Percentiles rank a stretch among this genome's conserved stretches.
Conservation (phyloP, 2,329 filamentous ascomycete species). For the Nemania serpens region DNA sequence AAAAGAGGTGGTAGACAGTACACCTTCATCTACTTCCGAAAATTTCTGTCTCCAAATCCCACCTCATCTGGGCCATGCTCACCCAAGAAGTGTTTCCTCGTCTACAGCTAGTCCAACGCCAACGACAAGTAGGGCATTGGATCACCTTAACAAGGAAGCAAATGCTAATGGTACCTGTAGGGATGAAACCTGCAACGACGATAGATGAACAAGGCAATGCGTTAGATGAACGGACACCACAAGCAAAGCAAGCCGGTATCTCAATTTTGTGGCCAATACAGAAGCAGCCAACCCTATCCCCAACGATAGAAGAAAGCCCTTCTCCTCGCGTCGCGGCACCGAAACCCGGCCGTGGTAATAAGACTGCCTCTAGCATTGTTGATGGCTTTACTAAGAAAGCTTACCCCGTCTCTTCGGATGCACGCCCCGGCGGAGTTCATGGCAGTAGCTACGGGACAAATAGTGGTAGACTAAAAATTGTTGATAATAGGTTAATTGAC, state of each 20-base stretch:
- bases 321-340: not conserved
- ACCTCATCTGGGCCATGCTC: conserved; percentile 41
- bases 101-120: conserved; percentile 45
- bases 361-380: not conserved
- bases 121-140: conserved; percentile 33
- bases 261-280: conserved; percentile 27
- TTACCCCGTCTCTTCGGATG: too few relatives aligned
- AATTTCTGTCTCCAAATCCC: conserved; percentile 46
- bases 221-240: conserved; percentile 8
- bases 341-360: not conserved
- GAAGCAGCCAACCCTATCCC: conserved; percentile 31
- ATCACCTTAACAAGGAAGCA: not conserved
- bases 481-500: not conserved
- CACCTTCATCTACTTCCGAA: conserved; percentile 51
- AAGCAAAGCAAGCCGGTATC: conserved; percentile 19
- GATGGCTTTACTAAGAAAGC: too few relatives aligned
- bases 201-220: conserved; percentile 1
- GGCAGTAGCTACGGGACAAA: not conserved
- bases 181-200: not conserved
- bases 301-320: conserved; percentile 40
- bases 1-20: conserved; percentile 33
- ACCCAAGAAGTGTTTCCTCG: conserved; percentile 42
- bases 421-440: not conserved
- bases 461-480: not conserved
- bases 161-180: conserved; percentile 19